Percentiles rank a stretch among this genome's conserved stretches.
Conservation (phyloP, 1,139 yeast species). For the Debaryomyces coudertii region DNA sequence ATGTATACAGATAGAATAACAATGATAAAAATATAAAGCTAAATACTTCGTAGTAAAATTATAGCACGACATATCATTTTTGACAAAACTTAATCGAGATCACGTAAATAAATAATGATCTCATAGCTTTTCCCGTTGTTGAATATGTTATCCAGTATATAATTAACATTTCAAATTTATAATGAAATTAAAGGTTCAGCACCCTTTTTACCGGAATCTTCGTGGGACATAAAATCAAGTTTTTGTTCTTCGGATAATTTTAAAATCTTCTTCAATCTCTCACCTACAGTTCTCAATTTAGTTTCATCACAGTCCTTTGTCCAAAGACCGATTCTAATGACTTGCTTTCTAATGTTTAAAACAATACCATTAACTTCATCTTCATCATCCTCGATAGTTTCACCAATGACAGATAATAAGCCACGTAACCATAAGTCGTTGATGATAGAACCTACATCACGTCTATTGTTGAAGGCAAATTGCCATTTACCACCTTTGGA, state of each 20-base stretch:
- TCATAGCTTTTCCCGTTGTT: conserved; percentile 1
- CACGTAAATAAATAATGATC: not conserved
- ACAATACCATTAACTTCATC: conserved; percentile 95
- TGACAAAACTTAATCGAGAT: conserved; percentile 1
- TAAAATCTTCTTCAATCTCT: conserved; percentile 79
- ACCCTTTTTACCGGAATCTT: conserved; percentile 49
- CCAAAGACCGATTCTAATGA: conserved; percentile 90
- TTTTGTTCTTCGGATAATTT: conserved; percentile 68
- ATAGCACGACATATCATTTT: not conserved
- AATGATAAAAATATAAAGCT: conserved; percentile 9
- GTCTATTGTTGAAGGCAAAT: conserved; percentile 68
- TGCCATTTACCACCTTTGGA: conserved; percentile 94
- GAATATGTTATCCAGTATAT: conserved; percentile 6
- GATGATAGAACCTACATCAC: conserved; percentile 61
- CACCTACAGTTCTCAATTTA: conserved; percentile 72
- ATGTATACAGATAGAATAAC: conserved; percentile 21
- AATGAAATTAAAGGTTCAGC: conserved; percentile 46
- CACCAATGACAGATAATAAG: conserved; percentile 91
- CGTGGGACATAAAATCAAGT: conserved; percentile 77
- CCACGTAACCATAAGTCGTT: conserved; percentile 95
- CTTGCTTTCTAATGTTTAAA: conserved; percentile 82
- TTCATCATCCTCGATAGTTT: conserved; percentile 88
- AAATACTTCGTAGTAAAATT: conserved; percentile 6
- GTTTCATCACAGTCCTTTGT: conserved; percentile 77
- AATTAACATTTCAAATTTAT: conserved; percentile 20